Base-by-base conservation (phyloP, 2,329 filamentous ascomycete species). In the Sporothrix brunneoviolacea region DNA sequence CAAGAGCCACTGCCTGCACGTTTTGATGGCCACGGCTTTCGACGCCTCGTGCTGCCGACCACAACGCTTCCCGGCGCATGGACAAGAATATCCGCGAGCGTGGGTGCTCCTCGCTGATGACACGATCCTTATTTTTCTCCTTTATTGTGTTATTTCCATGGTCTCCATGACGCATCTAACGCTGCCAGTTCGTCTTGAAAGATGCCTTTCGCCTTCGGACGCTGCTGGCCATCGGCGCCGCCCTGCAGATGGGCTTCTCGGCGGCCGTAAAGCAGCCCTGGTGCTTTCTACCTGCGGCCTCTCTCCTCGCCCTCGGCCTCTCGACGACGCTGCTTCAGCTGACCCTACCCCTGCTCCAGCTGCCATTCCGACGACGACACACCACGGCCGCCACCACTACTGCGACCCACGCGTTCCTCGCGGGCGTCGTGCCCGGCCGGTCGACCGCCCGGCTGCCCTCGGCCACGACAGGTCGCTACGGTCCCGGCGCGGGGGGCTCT, bases 131-230 rank as follows among this genome's bases (percentile, higher is more conserved):
- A 30, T 37, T 21, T 10, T 18, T n/a, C 18, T 30, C 4, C 4
- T 32, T 6, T 6, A 28, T 28, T 10, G 6, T 28, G 24, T 10
- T 28, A 28, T 6, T 10, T 6, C 6, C 5, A 28, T 6, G 6
- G 10, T 28, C 24, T 10, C 6, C 27, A 4, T 2, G 8, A 13
- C 1, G 9, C 16, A 6, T 8, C 46, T 45, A 22, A 51, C 44
- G 18, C 12, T 3, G 2, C 13, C 33, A 59, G 56, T 58, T 53
- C 49, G 51, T 61, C 12, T n/a, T 64, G 39, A 70, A 70, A 54
- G 62, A 69, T 41, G 48, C 60, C 8, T 61, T 72, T 48, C 63
- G 60, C 3, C 57, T 67, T 10, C 62, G 60, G 8, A 65, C 63
- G 3, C 58, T 65, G 8, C 38, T 69, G 10, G 52, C 65, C 15